Evolutionary conservation across 2,329 filamentous ascomycete genomes (phyloP).

Genomic region (Sporothrix dimorphospora): DNA sequence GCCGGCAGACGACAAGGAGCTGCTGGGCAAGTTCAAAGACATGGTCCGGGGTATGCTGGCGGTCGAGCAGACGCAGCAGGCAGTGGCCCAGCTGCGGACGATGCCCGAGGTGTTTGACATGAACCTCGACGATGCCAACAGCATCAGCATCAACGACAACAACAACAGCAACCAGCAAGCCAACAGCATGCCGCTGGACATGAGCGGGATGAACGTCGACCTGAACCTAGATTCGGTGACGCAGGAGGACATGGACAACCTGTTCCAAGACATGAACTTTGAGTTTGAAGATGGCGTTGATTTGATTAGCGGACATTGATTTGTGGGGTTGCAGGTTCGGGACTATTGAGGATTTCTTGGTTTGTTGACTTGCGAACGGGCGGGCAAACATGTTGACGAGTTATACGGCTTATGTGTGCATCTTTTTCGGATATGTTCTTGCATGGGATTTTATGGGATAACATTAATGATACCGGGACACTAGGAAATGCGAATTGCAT

Average conservation of each 20-base stretch:
- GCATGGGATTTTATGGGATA: conserved; percentile 3
- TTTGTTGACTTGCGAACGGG: neutral
- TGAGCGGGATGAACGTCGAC: conserved; percentile 39
- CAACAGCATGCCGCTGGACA: conserved; percentile 14
- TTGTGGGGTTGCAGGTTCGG: neutral
- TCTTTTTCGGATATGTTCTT: neutral
- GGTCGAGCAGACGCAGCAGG: conserved; percentile 22
- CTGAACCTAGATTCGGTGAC: conserved; percentile 38
- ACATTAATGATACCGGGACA: neutral
- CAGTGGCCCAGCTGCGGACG: conserved; percentile 25
- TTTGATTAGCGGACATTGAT: conserved; percentile 29
- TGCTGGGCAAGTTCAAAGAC: conserved; percentile 59
- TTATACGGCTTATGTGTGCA: neutral
- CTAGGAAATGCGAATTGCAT: neutral
- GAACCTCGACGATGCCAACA: neutral
- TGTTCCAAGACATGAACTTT: conserved; percentile 51
- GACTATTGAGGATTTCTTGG: neutral
- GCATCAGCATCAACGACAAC: neutral
- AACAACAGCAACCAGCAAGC: neutral
- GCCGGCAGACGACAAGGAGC: conserved; percentile 56
- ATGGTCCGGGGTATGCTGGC: conserved; percentile 44
- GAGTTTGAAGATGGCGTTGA: conserved; percentile 40
- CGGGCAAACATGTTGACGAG: neutral
- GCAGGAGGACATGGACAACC: conserved; percentile 46
- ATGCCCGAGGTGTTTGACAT: conserved; percentile 21